A percentile compares a stretch with the other conserved stretches of the same genome.
Conservation (phyloP, 2,329 filamentous ascomycete genomes). For the Clarireedia sp. region DNA sequence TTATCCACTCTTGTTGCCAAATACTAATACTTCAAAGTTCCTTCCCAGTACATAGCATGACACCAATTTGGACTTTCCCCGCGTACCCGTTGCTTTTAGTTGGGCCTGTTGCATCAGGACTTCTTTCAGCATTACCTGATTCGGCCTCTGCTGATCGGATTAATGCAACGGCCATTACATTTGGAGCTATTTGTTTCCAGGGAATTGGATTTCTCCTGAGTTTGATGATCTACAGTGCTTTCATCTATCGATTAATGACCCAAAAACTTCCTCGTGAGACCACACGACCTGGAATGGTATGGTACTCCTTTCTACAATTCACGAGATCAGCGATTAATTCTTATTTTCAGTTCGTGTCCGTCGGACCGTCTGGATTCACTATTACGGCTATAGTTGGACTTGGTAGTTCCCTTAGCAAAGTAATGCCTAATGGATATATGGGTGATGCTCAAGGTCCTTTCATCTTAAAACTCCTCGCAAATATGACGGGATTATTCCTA, state of each 20-base stretch:
- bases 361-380: conserved; percentile 60
- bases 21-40: conserved; percentile 29
- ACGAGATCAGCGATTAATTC: conserved; percentile 1
- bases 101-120: conserved; percentile 58
- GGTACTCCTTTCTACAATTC: conserved; percentile 8
- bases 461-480: conserved; percentile 40
- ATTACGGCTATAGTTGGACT: conserved; percentile 46
- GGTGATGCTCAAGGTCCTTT: conserved; percentile 36
- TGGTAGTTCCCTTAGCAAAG: conserved; percentile 20
- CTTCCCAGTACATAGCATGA: conserved; percentile 72
- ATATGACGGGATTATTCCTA: conserved; percentile 68
- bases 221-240: conserved; percentile 77
- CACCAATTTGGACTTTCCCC: conserved; percentile 81
- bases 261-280: conserved; percentile 73
- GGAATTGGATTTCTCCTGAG: conserved; percentile 49
- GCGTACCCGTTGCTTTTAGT: conserved; percentile 74
- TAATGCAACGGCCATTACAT: conserved; percentile 39
- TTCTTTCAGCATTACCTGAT: conserved; percentile 33
- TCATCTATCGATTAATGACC: conserved; percentile 81
- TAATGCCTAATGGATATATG: conserved; percentile 38
- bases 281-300: conserved; percentile 64
- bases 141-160: conserved; percentile 31
- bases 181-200: conserved; percentile 43
- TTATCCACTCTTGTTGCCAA: too few relatives aligned
- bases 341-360: conserved; percentile 58